Conservation (phyloP, 2,329 filamentous ascomycete species). For the Epichloe bromicola region DNA sequence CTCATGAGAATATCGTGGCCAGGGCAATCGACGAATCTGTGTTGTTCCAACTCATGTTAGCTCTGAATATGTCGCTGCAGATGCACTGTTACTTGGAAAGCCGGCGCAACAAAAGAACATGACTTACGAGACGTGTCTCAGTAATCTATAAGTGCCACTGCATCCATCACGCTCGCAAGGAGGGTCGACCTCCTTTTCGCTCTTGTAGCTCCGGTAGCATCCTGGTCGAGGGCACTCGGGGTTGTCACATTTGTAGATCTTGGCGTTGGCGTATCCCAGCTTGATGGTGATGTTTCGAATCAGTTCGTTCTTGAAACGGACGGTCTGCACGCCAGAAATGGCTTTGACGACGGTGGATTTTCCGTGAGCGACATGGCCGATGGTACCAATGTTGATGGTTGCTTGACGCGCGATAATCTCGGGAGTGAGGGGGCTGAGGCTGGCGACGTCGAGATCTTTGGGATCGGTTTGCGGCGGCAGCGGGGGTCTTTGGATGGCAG, state of each 20-base stretch:
- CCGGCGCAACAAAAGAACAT: not conserved
- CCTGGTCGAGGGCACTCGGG: slow-evolving; percentile 79
- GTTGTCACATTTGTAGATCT: slow-evolving; percentile 98
- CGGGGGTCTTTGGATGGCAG: slow-evolving; percentile 38
- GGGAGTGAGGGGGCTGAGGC: slow-evolving; percentile 72
- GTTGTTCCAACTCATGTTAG: slow-evolving; percentile 7
- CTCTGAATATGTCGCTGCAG: not conserved
- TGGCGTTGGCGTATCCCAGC: slow-evolving; percentile 97
- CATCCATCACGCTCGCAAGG: slow-evolving; percentile 92
- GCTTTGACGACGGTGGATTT: slow-evolving; percentile 99
- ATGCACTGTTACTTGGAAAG: not conserved
- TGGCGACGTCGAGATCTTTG: slow-evolving; percentile 70
- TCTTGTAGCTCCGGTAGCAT: slow-evolving; percentile 96
- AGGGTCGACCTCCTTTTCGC: slow-evolving; percentile 96
- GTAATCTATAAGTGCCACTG: slow-evolving; percentile 69
- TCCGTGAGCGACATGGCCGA: slow-evolving; percentile 96
- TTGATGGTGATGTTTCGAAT: slow-evolving; percentile 99
- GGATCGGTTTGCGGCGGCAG: slow-evolving; percentile 87
- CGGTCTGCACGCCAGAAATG: slow-evolving; percentile 96
- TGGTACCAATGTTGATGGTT: slow-evolving; percentile 97
- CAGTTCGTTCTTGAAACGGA: slow-evolving; percentile 98
- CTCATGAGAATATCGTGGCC: slow-evolving; percentile 99
- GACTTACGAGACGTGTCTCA: slow-evolving; percentile 84
- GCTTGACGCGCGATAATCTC: slow-evolving; percentile 97
- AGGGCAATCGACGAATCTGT: slow-evolving; percentile 91